phyloP scores from a whole-genome alignment of 768 basidiomycete species.

The Lentinula sp. region DNA sequence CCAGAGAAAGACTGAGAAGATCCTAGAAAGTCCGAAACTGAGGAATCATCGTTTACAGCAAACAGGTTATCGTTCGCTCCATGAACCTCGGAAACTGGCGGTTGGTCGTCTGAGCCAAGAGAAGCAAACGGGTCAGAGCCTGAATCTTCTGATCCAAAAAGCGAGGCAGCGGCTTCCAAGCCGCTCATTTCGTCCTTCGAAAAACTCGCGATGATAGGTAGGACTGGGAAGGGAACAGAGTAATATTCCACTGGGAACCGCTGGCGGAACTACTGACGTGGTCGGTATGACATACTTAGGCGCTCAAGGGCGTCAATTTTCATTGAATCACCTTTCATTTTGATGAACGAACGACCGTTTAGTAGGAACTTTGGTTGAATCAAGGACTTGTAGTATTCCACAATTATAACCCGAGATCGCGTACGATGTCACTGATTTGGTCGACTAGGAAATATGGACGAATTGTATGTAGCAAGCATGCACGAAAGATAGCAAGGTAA shows the following conservation, averaged over 20 bases:
- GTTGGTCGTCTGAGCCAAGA: constrained; percentile 35
- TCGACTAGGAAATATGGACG: neutral
- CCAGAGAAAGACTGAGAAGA: neutral
- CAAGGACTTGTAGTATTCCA: too few species aligned
- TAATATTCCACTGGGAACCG: neutral
- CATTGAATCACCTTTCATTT: neutral
- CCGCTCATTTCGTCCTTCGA: constrained; percentile 37
- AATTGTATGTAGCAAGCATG: neutral
- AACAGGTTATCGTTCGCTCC: constrained; percentile 14
- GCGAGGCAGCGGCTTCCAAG: constrained; percentile 75
- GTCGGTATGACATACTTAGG: neutral
- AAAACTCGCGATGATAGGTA: neutral
- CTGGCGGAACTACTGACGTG: neutral
- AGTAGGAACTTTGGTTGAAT: too few species aligned
- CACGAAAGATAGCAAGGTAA: neutral
- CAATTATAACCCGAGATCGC: too few species aligned
- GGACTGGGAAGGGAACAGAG: neutral
- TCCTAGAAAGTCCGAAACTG: constrained; percentile 5
- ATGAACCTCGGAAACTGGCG: constrained; percentile 18
- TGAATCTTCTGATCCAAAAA: constrained; percentile 67
- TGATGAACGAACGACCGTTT: too few species aligned
- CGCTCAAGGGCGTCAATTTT: neutral
- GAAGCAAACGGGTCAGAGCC: constrained; percentile 59
- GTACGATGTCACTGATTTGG: too few species aligned
- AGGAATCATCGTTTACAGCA: constrained; percentile 9